phyloP scores from a whole-genome alignment of 306 rosid species.

The Casuarina equisetifolia region DNA sequence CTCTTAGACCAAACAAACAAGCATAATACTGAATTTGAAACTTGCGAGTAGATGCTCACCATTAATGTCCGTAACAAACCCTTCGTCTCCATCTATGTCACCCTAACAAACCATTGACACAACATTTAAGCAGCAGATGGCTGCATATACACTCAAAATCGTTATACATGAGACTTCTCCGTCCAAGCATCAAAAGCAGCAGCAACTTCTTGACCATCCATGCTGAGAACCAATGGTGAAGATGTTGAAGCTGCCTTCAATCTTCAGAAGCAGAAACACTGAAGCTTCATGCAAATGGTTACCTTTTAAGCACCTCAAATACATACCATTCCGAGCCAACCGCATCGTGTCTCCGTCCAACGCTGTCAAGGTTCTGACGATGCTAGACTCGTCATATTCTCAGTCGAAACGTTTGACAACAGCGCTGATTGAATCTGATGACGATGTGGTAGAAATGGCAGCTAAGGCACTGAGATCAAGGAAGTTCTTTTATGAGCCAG shows the following conservation, averaged over 20 bases:
- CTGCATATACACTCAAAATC: not conserved
- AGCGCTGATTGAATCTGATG: not conserved
- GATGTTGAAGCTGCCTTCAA: conserved; percentile 5
- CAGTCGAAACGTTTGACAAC: not conserved
- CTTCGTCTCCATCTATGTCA: not conserved
- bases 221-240: not conserved
- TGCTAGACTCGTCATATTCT: not conserved
- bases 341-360: not conserved
- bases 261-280: not conserved
- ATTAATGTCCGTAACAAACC: not conserved
- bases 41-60: not conserved
- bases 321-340: not conserved
- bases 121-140: not conserved
- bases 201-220: not conserved
- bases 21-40: not conserved
- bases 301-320: not conserved
- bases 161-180: not conserved
- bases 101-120: not conserved
- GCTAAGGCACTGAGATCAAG: conserved; percentile 10
- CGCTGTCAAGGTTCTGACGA: not conserved
- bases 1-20: not conserved
- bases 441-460: not conserved
- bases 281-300: not conserved
- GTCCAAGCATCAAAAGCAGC: not conserved
- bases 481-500: conserved; percentile 6